phyloP scores from a whole-genome alignment of 2,329 filamentous ascomycete species.

The Diaporthe humulicola region DNA sequence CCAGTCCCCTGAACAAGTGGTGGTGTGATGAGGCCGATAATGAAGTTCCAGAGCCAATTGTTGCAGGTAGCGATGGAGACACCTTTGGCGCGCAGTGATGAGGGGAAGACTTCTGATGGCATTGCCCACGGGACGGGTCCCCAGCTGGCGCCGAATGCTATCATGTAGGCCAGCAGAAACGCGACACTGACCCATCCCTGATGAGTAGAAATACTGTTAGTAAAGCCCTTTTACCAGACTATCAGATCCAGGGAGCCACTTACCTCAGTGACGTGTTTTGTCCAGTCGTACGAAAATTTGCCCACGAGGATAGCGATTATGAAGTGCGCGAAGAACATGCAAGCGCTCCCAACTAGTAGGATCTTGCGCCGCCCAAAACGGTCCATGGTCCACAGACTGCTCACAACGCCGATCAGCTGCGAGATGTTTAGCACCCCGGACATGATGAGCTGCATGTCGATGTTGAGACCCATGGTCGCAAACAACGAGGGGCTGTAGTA shows the following conservation, averaged over 20 bases:
- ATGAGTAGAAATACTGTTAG: slow-evolving; percentile 43
- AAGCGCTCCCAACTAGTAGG: slow-evolving; percentile 57
- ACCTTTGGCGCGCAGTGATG: slow-evolving; percentile 72
- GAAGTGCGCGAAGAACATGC: slow-evolving; percentile 61
- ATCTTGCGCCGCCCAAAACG: slow-evolving; percentile 60
- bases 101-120: slow-evolving; percentile 72
- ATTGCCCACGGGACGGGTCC: slow-evolving; percentile 42
- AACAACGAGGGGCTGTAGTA: slow-evolving; percentile 64
- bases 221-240: background rate
- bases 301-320: slow-evolving; percentile 68
- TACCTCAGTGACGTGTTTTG: slow-evolving; percentile 57
- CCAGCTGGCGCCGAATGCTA: slow-evolving; percentile 26
- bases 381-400: slow-evolving; percentile 64
- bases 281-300: slow-evolving; percentile 64
- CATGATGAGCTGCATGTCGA: slow-evolving; percentile 60
- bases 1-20: slow-evolving; percentile 26
- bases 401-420: slow-evolving; percentile 59
- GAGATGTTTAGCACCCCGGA: slow-evolving; percentile 60
- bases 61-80: slow-evolving; percentile 70
- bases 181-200: slow-evolving; percentile 33
- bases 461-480: slow-evolving; percentile 58
- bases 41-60: slow-evolving; percentile 75
- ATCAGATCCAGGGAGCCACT: background rate
- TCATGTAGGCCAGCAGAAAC: slow-evolving; percentile 19
- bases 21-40: slow-evolving; percentile 53